These are phyloP conservation scores for Pyronema domesticum DNA, from an alignment of 495 filamentous ascomycete genomes.

Conservation along the genomic window DNA sequence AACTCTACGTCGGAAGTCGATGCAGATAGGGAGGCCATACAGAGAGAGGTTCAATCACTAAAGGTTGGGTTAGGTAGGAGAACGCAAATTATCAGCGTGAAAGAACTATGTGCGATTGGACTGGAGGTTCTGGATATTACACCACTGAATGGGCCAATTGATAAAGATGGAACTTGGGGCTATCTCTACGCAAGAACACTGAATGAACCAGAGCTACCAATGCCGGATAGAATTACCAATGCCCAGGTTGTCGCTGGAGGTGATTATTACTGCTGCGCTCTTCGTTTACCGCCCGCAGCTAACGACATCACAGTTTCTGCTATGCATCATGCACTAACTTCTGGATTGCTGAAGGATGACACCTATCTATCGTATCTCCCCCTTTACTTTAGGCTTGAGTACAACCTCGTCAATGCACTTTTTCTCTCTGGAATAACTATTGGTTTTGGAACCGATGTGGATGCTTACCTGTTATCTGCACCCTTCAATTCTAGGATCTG, in stretches of 20 bases:
- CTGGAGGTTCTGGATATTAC: background rate
- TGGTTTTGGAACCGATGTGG: constrained; percentile 14
- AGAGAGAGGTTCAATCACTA: constrained; percentile 3
- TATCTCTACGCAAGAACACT: constrained; percentile 11
- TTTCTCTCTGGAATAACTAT: constrained; percentile 12
- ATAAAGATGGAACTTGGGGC: constrained; percentile 10
- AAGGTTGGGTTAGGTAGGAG: background rate
- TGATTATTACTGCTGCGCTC: background rate
- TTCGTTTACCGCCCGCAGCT: background rate
- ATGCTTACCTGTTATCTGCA: constrained; percentile 10
- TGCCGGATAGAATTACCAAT: constrained; percentile 7
- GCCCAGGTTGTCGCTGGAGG: constrained; percentile 11
- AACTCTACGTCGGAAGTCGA: constrained; percentile 4
- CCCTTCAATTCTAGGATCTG: constrained; percentile 9
- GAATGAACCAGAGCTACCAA: constrained; percentile 1
- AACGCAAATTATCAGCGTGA: constrained; percentile 6
- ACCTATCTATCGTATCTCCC: constrained; percentile 20
- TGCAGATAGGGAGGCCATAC: constrained; percentile 8
- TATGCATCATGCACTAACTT: constrained; percentile 7
- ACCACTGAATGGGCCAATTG: background rate
- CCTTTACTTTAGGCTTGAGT: constrained; percentile 12
- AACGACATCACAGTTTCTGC: constrained; percentile 6
- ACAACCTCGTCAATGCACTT: constrained; percentile 11
- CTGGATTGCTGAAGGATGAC: constrained; percentile 5
- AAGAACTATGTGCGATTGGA: constrained; percentile 1